Evolutionary conservation across 768 basidiomycete genomes (phyloP), one percentile per base, ranked within the genome.

Genomic region (Tylopilus sp.): DNA sequence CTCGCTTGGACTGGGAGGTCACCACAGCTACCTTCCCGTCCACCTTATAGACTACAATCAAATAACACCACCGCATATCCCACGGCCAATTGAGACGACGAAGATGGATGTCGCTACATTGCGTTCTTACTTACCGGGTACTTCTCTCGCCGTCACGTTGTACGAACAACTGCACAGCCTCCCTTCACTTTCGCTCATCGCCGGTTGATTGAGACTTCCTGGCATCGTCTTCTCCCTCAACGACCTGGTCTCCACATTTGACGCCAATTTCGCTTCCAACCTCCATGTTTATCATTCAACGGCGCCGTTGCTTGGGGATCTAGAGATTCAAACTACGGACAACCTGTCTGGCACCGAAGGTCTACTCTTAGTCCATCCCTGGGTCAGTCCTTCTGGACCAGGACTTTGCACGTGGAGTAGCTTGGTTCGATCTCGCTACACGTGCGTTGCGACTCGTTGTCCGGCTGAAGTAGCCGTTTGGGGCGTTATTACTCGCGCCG

Each of bases 21-120:
- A 33, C 26, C 43, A 55, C 14, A 55, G 56, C 19, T 55, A 46
- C 34, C 55, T 55, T 12, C 45, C 46, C 6, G 12, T 26, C 24
- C 30, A 48, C 6, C 55, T 56, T 22, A 25, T 21, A 0, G 47
- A 37, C 9, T 48, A 48, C 14, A 21, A 21, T 9, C 25, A 48
- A 29, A 9, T 21, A 4, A 38, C 7, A 6, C 48, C 48, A 1
- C 29, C 24, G 4, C 33, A 46, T 8, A 34, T 46, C n/a, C 31
- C 45, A 47, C 24, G 4, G 3, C 5, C 19, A 7, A 21, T 50
- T 16, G 40, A 42, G 30, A 14, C 6, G 1, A 22, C 29, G 1
- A 17, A 42, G 30, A 50, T 25, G 29, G 22, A 34, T 28, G 29
- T 50, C 9, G 13, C 30, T 2, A 8, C 17, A 19, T 33, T 50